These are phyloP conservation scores for Phytomonas sp. DNA, from an alignment of 208 protist genomes.

Conservation along the genomic window DNA sequence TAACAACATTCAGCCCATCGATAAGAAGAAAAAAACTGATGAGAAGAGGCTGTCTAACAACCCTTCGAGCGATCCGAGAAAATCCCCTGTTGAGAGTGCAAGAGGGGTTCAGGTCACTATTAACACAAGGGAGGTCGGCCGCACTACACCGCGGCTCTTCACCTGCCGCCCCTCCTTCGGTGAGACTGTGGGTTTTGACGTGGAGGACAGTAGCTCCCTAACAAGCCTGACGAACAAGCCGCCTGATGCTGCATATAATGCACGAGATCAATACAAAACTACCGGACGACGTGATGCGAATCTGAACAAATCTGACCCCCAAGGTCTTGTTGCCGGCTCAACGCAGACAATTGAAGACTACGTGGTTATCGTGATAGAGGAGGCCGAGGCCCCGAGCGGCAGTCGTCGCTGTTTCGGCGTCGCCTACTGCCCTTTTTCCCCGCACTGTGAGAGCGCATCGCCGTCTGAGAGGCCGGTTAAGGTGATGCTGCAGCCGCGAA, in stretches of 20 bases:
- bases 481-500: slow-evolving; percentile 73
- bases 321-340: background rate
- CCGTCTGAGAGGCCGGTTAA: slow-evolving; percentile 31
- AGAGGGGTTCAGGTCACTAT: slow-evolving; percentile 19
- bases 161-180: slow-evolving; percentile 42
- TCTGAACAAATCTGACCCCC: slow-evolving; percentile 3
- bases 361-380: slow-evolving; percentile 49
- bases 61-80: background rate
- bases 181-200: slow-evolving; percentile 36
- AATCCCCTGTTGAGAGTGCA: background rate
- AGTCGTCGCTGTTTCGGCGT: slow-evolving; percentile 37
- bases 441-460: slow-evolving; percentile 38
- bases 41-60: background rate
- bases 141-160: slow-evolving; percentile 34
- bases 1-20: background rate
- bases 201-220: slow-evolving; percentile 28
- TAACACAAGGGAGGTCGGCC: slow-evolving; percentile 29
- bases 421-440: slow-evolving; percentile 68
- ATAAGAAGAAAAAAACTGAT: background rate
- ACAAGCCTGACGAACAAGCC: slow-evolving; percentile 22
- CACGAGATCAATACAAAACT: too few species aligned
- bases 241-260: background rate
- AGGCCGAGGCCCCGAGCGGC: slow-evolving; percentile 19
- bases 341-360: slow-evolving; percentile 29
- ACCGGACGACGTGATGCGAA: background rate